A percentile compares a stretch with the other conserved stretches of the same genome.
Evolutionary conservation across 768 basidiomycete species (phyloP).

Genomic region (Chalciporus piperatus): DNA sequence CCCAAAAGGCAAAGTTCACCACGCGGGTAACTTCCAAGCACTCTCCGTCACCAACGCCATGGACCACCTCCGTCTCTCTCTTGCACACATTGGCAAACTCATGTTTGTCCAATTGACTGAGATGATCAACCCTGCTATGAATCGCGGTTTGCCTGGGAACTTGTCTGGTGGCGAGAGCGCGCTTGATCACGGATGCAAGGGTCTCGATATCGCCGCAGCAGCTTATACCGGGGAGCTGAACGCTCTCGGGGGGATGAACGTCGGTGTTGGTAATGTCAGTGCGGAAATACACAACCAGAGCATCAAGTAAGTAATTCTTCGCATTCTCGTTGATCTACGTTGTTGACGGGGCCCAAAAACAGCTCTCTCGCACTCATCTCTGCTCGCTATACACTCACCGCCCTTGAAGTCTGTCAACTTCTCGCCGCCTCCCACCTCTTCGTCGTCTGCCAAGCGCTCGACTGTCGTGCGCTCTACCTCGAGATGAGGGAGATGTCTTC

Average conservation of each 20-base stretch:
- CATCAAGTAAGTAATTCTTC: conserved; percentile 62
- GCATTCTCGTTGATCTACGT: too few species aligned
- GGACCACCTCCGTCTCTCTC: conserved; percentile 77
- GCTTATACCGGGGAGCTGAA: conserved; percentile 83
- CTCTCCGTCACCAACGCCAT: conserved; percentile 83
- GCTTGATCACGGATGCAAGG: conserved; percentile 80
- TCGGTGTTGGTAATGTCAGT: conserved; percentile 79
- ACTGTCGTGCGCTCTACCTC: conserved; percentile 71
- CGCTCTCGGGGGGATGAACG: conserved; percentile 68
- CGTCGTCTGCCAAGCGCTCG: conserved; percentile 77
- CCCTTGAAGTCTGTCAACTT: conserved; percentile 75
- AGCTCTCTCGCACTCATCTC: conserved; percentile 85
- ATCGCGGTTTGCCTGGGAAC: conserved; percentile 78
- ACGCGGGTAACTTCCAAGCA: conserved; percentile 90
- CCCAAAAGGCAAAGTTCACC: conserved; percentile 52
- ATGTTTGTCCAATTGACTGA: conserved; percentile 62
- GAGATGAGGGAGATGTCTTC: conserved; percentile 48
- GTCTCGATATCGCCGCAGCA: conserved; percentile 79
- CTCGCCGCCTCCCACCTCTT: conserved; percentile 76
- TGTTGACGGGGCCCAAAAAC: too few species aligned
- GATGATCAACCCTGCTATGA: conserved; percentile 57
- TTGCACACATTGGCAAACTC: conserved; percentile 71
- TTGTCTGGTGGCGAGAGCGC: conserved; percentile 79
- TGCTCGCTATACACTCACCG: conserved; percentile 72
- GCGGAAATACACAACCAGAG: conserved; percentile 94